Conservation (phyloP, 2,329 filamentous ascomycete species). For the Ophiocordyceps camponoti-floridani region DNA sequence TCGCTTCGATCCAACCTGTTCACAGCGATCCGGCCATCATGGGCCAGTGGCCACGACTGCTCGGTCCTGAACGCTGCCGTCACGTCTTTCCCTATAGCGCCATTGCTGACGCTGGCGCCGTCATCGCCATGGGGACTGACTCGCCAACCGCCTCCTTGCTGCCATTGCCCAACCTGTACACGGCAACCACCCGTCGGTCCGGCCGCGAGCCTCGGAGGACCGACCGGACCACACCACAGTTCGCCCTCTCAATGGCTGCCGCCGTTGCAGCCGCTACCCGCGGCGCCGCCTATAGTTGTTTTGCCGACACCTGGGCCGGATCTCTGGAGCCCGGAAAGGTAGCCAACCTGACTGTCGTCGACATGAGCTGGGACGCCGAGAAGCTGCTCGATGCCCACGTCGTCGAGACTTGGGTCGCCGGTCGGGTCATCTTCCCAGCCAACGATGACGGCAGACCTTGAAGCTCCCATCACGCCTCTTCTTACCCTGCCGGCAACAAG, state of each 20-base stretch:
- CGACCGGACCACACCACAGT: conserved; percentile 25
- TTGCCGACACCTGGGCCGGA: conserved; percentile 35
- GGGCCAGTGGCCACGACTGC: conserved; percentile 38
- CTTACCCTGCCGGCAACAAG: conserved; percentile 1
- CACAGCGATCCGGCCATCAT: conserved; percentile 44
- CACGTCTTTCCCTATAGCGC: conserved; percentile 47
- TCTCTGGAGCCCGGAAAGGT: conserved; percentile 30
- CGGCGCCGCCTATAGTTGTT: conserved; percentile 40
- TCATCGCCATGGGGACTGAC: conserved; percentile 39
- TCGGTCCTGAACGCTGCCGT: conserved; percentile 33
- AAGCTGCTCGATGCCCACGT: conserved; percentile 26
- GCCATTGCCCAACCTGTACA: conserved; percentile 37
- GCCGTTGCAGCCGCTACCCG: conserved; percentile 33
- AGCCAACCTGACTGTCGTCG: conserved; percentile 37
- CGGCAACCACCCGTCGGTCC: conserved; percentile 38
- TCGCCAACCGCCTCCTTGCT: conserved; percentile 38
- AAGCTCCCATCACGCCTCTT: too few relatives aligned
- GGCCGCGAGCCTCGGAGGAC: conserved; percentile 24
- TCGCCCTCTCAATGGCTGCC: conserved; percentile 32
- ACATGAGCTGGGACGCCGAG: conserved; percentile 29
- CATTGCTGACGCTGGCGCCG: conserved; percentile 34
- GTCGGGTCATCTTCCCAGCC: conserved; percentile 19
- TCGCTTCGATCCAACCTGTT: conserved; percentile 38
- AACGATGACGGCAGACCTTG: neutral
- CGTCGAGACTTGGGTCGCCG: conserved; percentile 34